These are phyloP conservation scores for Fusarium brevicatenulatum DNA, from an alignment of 2,329 filamentous ascomycete genomes.

Conservation along the genomic window DNA sequence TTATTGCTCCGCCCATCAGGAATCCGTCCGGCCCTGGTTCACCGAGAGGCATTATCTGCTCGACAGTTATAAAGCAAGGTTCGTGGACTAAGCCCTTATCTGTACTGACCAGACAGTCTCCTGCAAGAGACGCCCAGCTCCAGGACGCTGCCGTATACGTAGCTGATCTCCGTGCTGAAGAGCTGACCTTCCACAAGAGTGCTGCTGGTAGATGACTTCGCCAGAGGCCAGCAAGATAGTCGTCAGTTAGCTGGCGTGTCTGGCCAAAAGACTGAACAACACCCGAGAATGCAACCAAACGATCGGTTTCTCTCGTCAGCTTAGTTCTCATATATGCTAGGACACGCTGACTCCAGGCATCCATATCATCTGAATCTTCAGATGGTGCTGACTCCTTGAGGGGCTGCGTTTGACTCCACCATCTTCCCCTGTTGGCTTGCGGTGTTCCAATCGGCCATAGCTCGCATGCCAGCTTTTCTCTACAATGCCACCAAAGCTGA, in stretches of 20 bases:
- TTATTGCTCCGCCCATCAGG: not conserved
- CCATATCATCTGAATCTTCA: not conserved
- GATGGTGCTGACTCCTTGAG: not conserved
- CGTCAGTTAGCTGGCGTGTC: not conserved
- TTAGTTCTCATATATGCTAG: not conserved
- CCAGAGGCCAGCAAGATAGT: not conserved
- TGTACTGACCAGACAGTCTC: not conserved
- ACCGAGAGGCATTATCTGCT: not conserved
- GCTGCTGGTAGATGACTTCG: not conserved
- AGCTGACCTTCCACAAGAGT: not conserved
- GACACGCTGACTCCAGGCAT: not conserved
- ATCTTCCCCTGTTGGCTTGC: not conserved
- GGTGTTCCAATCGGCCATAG: not conserved
- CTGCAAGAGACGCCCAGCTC: not conserved
- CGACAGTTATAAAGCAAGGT: not conserved
- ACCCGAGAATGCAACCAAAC: not conserved
- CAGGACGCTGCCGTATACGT: not conserved
- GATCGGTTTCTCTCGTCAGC: not conserved
- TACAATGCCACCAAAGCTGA: slow-evolving; percentile 2
- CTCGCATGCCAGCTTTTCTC: not conserved
- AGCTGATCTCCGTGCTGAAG: not conserved
- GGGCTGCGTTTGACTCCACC: not conserved
- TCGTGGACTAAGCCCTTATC: not conserved
- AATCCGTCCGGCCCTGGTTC: not conserved
- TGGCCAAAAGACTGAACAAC: not conserved